Conservation (phyloP, 164 flowering plant genomes). For the Cinnamomum chago region DNA sequence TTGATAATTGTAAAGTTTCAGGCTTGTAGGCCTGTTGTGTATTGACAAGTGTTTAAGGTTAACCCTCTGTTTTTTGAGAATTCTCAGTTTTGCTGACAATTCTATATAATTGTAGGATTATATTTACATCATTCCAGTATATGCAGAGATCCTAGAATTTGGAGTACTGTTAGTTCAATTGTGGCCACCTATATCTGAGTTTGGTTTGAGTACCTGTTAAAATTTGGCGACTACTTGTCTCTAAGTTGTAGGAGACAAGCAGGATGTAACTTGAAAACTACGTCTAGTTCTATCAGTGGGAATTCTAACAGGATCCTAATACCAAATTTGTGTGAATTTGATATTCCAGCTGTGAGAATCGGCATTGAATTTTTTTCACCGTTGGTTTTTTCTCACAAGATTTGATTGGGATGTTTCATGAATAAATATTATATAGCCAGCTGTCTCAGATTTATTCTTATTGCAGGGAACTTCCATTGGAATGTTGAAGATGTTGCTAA, state of each 20-base stretch:
- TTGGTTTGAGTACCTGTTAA: neutral
- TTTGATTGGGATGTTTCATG: neutral
- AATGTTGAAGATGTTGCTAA: slow-evolving; percentile 82
- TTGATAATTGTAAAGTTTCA: neutral
- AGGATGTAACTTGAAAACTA: neutral
- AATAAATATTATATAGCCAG: too few relatives aligned
- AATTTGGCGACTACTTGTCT: neutral
- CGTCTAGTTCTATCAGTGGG: neutral
- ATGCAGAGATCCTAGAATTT: neutral
- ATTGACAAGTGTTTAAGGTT: neutral
- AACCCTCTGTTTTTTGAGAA: neutral
- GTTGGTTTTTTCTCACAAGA: neutral
- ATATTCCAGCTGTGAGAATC: neutral
- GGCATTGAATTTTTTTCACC: neutral
- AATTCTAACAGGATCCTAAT: neutral
- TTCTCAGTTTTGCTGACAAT: too few relatives aligned
- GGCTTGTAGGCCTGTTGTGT: neutral
- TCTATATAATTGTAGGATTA: too few relatives aligned
- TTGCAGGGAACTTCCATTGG: slow-evolving; percentile 93
- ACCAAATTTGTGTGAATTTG: neutral
- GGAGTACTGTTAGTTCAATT: neutral
- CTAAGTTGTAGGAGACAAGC: neutral
- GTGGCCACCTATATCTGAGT: neutral
- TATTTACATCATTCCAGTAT: too few relatives aligned
- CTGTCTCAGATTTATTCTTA: slow-evolving; percentile 4